Conservation (phyloP, 225 moss, liverwort and hornwort genomes). For the Climacium dendroides region DNA sequence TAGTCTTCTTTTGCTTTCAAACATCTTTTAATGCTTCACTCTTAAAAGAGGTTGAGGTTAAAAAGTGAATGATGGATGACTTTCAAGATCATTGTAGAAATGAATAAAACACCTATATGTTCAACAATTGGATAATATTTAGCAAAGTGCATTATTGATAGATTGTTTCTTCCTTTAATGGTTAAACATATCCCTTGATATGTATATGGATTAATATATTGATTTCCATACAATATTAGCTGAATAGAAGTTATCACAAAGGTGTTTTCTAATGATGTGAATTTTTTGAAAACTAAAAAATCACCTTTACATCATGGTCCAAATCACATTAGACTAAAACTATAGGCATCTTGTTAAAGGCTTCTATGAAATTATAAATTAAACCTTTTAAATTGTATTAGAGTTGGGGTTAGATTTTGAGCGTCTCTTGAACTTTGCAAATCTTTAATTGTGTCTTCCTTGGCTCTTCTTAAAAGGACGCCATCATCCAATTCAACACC, state of each 20-base stretch:
- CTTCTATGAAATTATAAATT: background rate
- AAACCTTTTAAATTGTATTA: accelerated
- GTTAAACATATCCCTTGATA: background rate
- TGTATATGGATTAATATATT: accelerated
- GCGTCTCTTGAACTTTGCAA: no score
- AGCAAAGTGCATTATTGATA: background rate
- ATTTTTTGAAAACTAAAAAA: background rate
- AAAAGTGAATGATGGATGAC: background rate
- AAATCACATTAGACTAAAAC: background rate
- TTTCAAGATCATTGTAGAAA: background rate
- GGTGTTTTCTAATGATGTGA: no score
- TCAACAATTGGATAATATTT: background rate
- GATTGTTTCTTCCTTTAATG: background rate
- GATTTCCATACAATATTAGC: background rate
- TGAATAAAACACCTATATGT: background rate
- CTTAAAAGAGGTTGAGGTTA: accelerated
- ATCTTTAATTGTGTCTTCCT: background rate
- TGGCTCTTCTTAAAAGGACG: background rate
- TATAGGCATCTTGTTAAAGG: accelerated
- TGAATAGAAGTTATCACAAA: background rate
- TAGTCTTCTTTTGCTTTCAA: no score
- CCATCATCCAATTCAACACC: accelerated
- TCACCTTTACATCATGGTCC: background rate
- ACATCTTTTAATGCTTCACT: no score
- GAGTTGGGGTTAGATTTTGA: accelerated